A percentile compares a stretch with the other conserved stretches of the same genome.
Conservation (phyloP, 805 yeast genomes). For the Saccharomycopsis javanensis region DNA sequence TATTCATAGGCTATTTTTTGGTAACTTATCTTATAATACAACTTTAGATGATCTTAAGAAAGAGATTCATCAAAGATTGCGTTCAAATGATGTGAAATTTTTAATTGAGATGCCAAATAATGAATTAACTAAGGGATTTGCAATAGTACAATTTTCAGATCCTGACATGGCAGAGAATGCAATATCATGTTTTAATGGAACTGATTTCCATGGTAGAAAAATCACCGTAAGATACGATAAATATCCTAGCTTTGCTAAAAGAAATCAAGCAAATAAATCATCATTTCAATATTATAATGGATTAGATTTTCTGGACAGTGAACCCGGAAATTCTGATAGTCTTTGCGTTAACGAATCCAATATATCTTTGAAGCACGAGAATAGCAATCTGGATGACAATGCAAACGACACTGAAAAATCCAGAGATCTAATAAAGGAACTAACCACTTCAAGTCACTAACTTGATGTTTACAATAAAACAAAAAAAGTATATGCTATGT, state of each 20-base stretch:
- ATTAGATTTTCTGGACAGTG: background rate
- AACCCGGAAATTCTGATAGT: background rate
- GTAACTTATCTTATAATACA: constrained; percentile 44
- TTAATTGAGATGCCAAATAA: constrained; percentile 33
- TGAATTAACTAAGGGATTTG: constrained; percentile 50
- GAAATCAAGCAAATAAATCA: constrained; percentile 8
- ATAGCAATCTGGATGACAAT: background rate
- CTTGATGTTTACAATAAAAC: background rate
- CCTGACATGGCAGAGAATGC: constrained; percentile 39
- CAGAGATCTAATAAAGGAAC: background rate
- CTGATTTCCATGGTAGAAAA: constrained; percentile 47
- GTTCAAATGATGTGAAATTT: background rate
- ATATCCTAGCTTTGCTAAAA: constrained; percentile 29
- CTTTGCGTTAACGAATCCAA: background rate
- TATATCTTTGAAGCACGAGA: background rate
- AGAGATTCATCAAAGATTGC: constrained; percentile 4
- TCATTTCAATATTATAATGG: constrained; percentile 8
- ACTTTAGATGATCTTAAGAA: constrained; percentile 25
- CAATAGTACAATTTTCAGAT: constrained; percentile 45
- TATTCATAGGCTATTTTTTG: constrained; percentile 39
- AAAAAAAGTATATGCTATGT: too few species aligned
- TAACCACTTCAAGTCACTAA: background rate
- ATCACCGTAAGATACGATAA: constrained; percentile 54
- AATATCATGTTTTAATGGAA: constrained; percentile 41
- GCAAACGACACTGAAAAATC: background rate